Conservation (phyloP, 2,329 filamentous ascomycete genomes). For the Cryphonectria naterciae region DNA sequence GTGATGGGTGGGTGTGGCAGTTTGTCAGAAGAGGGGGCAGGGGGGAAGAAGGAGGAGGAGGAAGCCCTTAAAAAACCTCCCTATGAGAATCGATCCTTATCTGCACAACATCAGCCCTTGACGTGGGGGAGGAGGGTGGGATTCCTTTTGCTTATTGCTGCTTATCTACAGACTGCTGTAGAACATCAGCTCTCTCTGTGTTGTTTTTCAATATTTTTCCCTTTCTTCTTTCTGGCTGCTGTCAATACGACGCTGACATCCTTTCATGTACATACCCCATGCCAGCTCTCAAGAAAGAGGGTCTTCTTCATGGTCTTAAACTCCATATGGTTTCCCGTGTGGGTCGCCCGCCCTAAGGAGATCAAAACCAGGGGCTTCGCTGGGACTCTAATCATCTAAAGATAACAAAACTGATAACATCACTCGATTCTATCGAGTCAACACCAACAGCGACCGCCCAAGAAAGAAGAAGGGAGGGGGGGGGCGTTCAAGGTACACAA, state of each 20-base stretch:
- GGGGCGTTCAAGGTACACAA: too few relatives aligned
- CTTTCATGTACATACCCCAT: neutral
- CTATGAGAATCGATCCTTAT: neutral
- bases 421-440: slow-evolving; percentile 23
- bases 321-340: neutral
- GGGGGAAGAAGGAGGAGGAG: too few relatives aligned
- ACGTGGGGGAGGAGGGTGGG: neutral
- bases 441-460: neutral
- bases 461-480: neutral
- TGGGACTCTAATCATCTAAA: neutral
- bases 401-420: slow-evolving; percentile 15
- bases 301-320: neutral
- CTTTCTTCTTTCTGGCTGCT: neutral
- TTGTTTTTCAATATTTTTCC: neutral
- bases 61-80: neutral
- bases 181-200: neutral
- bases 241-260: neutral
- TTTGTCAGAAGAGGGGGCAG: neutral
- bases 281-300: neutral
- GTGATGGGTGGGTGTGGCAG: neutral
- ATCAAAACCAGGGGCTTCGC: neutral
- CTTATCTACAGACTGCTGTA: neutral
- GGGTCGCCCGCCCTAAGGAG: neutral
- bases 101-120: neutral
- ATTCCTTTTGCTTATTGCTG: neutral